A percentile compares a stretch with the other conserved stretches of the same genome.
phyloP scores from a whole-genome alignment of 441 rosid species.

The Populus hybrid region DNA sequence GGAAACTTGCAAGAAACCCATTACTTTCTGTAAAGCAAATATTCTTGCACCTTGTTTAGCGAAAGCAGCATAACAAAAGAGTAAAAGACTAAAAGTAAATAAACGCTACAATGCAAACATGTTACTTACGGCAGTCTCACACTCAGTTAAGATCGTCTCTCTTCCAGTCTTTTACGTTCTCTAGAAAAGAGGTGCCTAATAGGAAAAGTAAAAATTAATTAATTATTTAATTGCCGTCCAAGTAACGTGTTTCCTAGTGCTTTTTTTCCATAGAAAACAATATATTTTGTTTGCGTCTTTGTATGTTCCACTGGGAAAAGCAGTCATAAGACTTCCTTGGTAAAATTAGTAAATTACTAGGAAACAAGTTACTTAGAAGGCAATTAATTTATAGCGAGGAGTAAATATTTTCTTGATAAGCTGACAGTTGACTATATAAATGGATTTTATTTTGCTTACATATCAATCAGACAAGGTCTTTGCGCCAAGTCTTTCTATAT shows the following conservation, averaged over 20 bases:
- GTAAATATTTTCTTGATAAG: background rate
- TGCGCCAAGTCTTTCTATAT: background rate
- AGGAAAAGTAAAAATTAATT: background rate
- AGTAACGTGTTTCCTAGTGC: background rate
- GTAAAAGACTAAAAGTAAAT: background rate
- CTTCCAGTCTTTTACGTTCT: background rate
- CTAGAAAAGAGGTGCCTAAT: background rate
- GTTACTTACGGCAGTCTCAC: background rate
- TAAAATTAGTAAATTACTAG: background rate
- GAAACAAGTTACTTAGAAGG: background rate
- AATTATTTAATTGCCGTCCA: background rate
- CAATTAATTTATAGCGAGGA: background rate
- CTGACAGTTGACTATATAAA: background rate
- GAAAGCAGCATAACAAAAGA: background rate
- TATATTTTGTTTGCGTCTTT: background rate
- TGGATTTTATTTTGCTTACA: background rate
- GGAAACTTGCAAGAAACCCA: slow-evolving; percentile 22
- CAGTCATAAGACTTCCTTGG: background rate
- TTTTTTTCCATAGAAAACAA: too few relatives aligned
- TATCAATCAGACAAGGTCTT: background rate
- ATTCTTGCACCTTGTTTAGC: background rate
- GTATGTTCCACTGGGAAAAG: background rate
- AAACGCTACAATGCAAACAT: background rate
- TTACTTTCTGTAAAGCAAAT: background rate
- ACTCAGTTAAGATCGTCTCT: background rate